These are phyloP conservation scores for Starmerella vaccinii DNA, from an alignment of 805 yeast species.

Conservation along the genomic window DNA sequence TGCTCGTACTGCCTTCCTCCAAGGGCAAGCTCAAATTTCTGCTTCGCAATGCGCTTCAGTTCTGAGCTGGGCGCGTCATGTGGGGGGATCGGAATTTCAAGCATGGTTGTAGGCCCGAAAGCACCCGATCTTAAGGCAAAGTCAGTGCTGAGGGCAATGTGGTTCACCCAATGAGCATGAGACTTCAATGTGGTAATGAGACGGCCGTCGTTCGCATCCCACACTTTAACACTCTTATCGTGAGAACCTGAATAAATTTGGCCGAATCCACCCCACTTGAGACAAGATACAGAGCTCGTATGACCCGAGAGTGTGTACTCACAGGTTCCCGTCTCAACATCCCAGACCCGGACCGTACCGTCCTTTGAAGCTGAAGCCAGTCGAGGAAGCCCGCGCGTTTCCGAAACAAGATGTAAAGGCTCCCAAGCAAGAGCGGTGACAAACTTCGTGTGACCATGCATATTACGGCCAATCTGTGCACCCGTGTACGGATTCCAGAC, in stretches of 20 bases:
- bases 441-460: slow-evolving; percentile 82
- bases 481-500: slow-evolving; percentile 80
- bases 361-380: slow-evolving; percentile 86
- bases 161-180: slow-evolving; percentile 98
- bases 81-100: slow-evolving; percentile 33
- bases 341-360: slow-evolving; percentile 85
- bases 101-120: slow-evolving; percentile 40
- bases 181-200: slow-evolving; percentile 69
- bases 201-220: slow-evolving; percentile 75
- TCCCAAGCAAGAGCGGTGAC: slow-evolving; percentile 88
- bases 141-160: slow-evolving; percentile 83
- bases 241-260: slow-evolving; percentile 82
- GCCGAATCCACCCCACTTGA: slow-evolving; percentile 93
- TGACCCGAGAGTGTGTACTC: slow-evolving; percentile 74
- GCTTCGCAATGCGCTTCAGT: slow-evolving; percentile 51
- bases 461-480: slow-evolving; percentile 50
- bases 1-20: slow-evolving; percentile 55
- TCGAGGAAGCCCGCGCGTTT: slow-evolving; percentile 44
- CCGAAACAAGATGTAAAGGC: slow-evolving; percentile 69
- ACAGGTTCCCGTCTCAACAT: slow-evolving; percentile 57
- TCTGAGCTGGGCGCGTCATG: slow-evolving; percentile 33
- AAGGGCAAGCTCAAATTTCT: slow-evolving; percentile 51
- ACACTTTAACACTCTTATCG: slow-evolving; percentile 83
- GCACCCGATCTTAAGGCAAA: slow-evolving; percentile 80
- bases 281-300: slow-evolving; percentile 79